These are phyloP conservation scores for Onygena corvina DNA, from an alignment of 2,329 filamentous ascomycete species.

Conservation along the genomic window DNA sequence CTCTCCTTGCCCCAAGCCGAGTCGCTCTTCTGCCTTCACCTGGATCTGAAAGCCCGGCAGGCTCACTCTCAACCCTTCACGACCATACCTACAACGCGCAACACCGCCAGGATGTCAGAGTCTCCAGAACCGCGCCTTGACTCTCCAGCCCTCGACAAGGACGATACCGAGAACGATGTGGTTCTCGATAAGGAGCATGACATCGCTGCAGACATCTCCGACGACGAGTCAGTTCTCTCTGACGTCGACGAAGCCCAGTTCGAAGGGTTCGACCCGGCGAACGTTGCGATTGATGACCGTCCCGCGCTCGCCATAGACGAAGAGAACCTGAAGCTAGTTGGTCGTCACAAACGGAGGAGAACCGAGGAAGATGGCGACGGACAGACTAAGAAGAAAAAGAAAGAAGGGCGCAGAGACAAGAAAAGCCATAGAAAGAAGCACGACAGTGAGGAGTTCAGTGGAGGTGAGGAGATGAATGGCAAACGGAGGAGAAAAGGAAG, in stretches of 20 bases:
- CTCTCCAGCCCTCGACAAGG: conserved; percentile 15
- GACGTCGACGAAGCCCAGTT: conserved; percentile 55
- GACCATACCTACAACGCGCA: neutral
- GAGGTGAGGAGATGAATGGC: conserved; percentile 43
- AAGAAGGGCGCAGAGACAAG: conserved; percentile 43
- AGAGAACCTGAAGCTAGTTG: conserved; percentile 48
- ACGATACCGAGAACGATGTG: conserved; percentile 11
- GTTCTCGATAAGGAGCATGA: conserved; percentile 14
- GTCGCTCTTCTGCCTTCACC: neutral
- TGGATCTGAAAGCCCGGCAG: too few species aligned
- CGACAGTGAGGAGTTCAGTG: conserved; percentile 41
- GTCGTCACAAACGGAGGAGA: conserved; percentile 54
- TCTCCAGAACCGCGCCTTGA: conserved; percentile 24
- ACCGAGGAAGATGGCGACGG: conserved; percentile 46
- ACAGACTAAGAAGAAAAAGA: conserved; percentile 56
- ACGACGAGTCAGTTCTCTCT: conserved; percentile 51
- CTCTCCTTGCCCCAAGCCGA: neutral
- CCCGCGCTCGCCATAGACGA: conserved; percentile 49
- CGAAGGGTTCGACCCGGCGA: conserved; percentile 50
- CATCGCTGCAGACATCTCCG: conserved; percentile 36
- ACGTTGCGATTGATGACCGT: conserved; percentile 49
- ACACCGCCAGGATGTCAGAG: conserved; percentile 26
- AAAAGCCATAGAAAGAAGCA: conserved; percentile 62
- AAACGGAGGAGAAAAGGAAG: conserved; percentile 43
- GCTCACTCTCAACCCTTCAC: neutral